phyloP scores from a whole-genome alignment of 1,284 basidiomycete species.

The Malassezia equina region DNA sequence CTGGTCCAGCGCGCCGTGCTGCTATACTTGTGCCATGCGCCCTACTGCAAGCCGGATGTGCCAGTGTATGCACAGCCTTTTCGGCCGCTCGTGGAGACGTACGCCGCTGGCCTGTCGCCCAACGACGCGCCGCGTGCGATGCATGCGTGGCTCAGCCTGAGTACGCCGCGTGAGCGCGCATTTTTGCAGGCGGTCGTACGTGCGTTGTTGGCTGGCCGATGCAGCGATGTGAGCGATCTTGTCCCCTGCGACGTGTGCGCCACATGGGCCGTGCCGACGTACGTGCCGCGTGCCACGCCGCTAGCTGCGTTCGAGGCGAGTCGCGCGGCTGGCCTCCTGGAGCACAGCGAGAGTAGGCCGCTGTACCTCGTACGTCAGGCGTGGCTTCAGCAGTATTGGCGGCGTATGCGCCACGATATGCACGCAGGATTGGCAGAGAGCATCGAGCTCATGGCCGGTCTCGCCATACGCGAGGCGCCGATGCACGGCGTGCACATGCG shows the following conservation, averaged over 20 bases:
- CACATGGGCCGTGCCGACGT: background rate
- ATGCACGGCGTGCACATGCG: background rate
- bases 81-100: background rate
- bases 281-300: background rate
- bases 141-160: background rate
- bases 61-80: constrained; percentile 7
- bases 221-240: background rate
- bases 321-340: background rate
- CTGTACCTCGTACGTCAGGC: background rate
- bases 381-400: background rate
- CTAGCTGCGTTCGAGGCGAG: background rate
- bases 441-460: background rate
- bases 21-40: constrained; percentile 12
- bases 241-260: background rate
- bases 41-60: background rate
- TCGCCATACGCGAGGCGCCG: background rate
- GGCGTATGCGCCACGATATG: background rate
- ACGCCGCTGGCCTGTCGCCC: background rate
- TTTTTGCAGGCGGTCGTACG: background rate
- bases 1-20: constrained; percentile 7
- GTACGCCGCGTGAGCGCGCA: background rate
- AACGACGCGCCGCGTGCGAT: background rate
- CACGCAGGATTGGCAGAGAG: background rate
- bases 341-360: background rate
- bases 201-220: background rate